Percentiles rank a stretch among this genome's conserved stretches.
Evolutionary conservation across 768 basidiomycete species (phyloP).

Genomic region (Suillus cothurnatus): DNA sequence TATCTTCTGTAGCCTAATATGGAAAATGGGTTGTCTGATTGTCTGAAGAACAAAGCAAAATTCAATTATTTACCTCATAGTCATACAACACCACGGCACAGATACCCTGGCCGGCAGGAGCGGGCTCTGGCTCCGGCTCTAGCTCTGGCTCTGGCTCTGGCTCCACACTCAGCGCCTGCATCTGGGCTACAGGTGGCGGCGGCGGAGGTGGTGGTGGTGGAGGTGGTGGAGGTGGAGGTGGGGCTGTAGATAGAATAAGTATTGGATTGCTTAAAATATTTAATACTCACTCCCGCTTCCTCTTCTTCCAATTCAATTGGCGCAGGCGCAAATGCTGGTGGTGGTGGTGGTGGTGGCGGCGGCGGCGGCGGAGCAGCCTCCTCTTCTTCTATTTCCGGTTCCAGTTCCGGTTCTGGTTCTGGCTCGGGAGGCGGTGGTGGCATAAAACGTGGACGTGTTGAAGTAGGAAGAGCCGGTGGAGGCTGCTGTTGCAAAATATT

Average conservation of each 20-base stretch:
- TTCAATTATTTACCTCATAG: conserved; percentile 55
- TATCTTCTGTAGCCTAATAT: conserved; percentile 74
- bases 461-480: conserved; percentile 24
- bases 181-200: conserved; percentile 41
- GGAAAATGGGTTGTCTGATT: background rate
- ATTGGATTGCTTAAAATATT: conserved; percentile 4
- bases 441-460: conserved; percentile 22
- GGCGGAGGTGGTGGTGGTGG: conserved; percentile 51
- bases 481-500: conserved; percentile 28
- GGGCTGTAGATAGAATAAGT: conserved; percentile 26
- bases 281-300: conserved; percentile 12
- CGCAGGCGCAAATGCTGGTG: conserved; percentile 36
- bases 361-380: conserved; percentile 20
- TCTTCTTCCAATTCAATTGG: conserved; percentile 22
- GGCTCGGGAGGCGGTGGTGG: conserved; percentile 20
- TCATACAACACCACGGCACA: conserved; percentile 79
- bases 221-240: conserved; percentile 28
- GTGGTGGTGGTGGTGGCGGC: conserved; percentile 35
- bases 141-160: conserved; percentile 37
- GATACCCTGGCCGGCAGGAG: conserved; percentile 44
- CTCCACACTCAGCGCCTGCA: conserved; percentile 29
- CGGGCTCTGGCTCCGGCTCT: conserved; percentile 27
- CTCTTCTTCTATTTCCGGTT: too few relatives aligned
- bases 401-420: conserved; percentile 23
- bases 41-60: background rate